These are phyloP conservation scores for Arabis alpina DNA, from an alignment of 345 rosid species.

Conservation along the genomic window DNA sequence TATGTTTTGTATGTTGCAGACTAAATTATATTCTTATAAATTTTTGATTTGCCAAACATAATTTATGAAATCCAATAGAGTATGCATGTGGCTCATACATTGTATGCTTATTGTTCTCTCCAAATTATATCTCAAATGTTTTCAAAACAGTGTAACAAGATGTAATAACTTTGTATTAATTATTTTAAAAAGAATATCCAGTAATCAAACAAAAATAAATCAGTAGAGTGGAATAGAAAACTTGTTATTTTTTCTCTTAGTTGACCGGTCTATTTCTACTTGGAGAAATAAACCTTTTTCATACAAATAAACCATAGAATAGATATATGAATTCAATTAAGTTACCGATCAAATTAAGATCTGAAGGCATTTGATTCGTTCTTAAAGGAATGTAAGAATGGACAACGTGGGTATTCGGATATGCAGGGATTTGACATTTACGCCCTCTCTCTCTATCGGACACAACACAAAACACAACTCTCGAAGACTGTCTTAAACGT, in stretches of 20 bases:
- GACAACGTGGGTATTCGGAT: constrained; percentile 64
- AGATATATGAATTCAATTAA: background rate
- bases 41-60: too few species aligned
- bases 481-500: constrained; percentile 62
- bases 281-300: background rate
- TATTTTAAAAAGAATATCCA: too few species aligned
- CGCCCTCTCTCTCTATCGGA: constrained; percentile 34
- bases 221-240: constrained; percentile 13
- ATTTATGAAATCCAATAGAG: too few species aligned
- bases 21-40: too few species aligned
- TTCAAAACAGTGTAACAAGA: too few species aligned
- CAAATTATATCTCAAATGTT: too few species aligned
- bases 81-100: too few species aligned
- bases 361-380: background rate
- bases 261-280: constrained; percentile 15
- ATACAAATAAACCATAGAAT: background rate
- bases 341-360: constrained; percentile 13
- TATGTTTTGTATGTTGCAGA: too few species aligned
- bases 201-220: background rate
- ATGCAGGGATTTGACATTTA: constrained; percentile 70
- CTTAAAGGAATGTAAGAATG: constrained; percentile 40
- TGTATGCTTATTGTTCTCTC: too few species aligned
- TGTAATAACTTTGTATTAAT: too few species aligned
- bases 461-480: constrained; percentile 57
- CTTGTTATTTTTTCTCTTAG: background rate